Percentiles rank a stretch among this genome's conserved stretches.
These are phyloP conservation scores for Grammothele lineata DNA, from an alignment of 768 basidiomycete genomes.

Conservation along the genomic window DNA sequence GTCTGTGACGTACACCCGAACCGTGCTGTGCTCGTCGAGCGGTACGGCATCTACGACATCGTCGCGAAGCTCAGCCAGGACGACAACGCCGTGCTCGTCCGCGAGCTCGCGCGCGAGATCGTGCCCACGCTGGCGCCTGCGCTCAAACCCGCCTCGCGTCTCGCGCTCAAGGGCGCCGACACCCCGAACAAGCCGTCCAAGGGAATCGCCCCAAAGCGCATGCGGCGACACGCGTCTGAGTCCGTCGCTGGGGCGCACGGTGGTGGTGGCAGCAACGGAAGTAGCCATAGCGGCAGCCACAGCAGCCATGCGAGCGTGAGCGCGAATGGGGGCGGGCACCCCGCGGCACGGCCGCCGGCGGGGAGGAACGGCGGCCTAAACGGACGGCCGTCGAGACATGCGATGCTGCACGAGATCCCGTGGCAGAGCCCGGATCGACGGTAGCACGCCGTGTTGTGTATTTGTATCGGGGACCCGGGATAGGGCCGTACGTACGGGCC, in stretches of 20 bases:
- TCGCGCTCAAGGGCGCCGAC: constrained; percentile 30
- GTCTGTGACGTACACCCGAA: constrained; percentile 92
- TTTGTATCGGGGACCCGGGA: background rate
- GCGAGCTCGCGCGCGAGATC: constrained; percentile 85
- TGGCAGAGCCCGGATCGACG: constrained; percentile 40
- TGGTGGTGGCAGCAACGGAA: constrained; percentile 15
- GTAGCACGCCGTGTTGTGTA: constrained; percentile 5
- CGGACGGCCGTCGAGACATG: constrained; percentile 43
- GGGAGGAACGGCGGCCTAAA: constrained; percentile 32
- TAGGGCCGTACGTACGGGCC: too few relatives aligned
- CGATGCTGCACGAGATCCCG: constrained; percentile 56
- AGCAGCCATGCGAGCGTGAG: background rate
- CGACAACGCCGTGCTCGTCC: constrained; percentile 88
- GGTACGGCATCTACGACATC: constrained; percentile 75
- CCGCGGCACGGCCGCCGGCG: too few relatives aligned
- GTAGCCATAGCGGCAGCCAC: background rate
- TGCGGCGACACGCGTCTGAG: constrained; percentile 70
- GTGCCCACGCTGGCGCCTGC: constrained; percentile 73
- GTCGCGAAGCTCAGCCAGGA: constrained; percentile 77
- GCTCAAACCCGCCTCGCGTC: constrained; percentile 46
- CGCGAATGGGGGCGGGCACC: background rate
- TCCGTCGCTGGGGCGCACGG: constrained; percentile 37
- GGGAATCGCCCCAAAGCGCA: constrained; percentile 56
- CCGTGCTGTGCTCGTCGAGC: constrained; percentile 72
- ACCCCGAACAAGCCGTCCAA: constrained; percentile 32